Evolutionary conservation across 768 basidiomycete genomes (phyloP).

Genomic region (Boletus rubroflammeus): DNA sequence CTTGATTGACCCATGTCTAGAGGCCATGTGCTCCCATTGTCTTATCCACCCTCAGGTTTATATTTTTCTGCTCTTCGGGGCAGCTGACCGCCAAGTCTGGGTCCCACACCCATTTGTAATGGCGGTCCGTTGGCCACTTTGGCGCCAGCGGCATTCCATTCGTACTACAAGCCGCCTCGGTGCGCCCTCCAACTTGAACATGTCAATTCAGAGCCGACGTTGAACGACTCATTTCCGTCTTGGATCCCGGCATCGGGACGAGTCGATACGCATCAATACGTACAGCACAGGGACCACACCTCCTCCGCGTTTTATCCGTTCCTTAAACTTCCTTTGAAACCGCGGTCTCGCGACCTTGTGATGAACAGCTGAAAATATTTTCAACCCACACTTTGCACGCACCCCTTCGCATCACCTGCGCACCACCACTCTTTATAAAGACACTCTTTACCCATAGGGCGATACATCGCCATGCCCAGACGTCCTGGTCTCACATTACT

Average conservation of each 20-base stretch:
- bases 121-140: too few species aligned
- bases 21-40: background rate
- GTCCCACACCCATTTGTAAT: too few species aligned
- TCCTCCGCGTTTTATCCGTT: background rate
- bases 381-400: background rate
- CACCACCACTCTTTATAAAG: slow-evolving; percentile 7
- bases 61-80: too few species aligned
- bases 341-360: background rate
- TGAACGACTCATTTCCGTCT: background rate
- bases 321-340: background rate
- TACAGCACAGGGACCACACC: slow-evolving; percentile 1
- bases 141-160: too few species aligned
- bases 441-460: background rate
- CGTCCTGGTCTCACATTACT: slow-evolving; percentile 14
- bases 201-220: background rate
- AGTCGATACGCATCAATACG: background rate
- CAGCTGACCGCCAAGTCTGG: too few species aligned
- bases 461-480: slow-evolving; percentile 15
- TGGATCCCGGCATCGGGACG: background rate
- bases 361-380: background rate
- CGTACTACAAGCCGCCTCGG: too few species aligned
- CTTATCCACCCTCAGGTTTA: background rate
- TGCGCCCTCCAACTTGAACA: background rate
- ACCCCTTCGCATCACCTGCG: background rate
- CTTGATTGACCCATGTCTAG: too few species aligned